Conservation (phyloP, 2,329 filamentous ascomycete species). For the Beauveria pseudobassiana region DNA sequence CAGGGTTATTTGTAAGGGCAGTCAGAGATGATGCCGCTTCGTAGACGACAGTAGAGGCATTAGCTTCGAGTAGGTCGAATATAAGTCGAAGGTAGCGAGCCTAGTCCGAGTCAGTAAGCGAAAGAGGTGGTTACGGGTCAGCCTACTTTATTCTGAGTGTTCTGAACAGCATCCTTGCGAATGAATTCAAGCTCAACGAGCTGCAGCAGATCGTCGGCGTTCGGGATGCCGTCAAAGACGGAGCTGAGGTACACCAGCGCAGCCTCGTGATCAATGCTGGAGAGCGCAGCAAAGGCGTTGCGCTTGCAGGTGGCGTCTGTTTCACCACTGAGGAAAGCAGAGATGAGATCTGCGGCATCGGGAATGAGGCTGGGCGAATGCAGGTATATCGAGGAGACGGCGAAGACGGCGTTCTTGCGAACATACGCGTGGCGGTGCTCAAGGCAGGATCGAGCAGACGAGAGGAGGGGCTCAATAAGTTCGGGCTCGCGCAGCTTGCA, state of each 20-base stretch:
- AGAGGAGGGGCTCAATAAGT: constrained; percentile 90
- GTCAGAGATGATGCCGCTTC: constrained; percentile 95
- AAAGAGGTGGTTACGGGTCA: not conserved
- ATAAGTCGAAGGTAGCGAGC: constrained; percentile 89
- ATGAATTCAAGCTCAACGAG: constrained; percentile 96
- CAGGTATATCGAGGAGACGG: constrained; percentile 83
- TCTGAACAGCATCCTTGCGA: constrained; percentile 91
- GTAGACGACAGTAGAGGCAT: constrained; percentile 90
- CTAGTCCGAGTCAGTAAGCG: constrained; percentile 30
- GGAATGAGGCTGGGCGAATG: constrained; percentile 90
- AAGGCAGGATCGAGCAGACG: constrained; percentile 83
- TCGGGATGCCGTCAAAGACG: constrained; percentile 88
- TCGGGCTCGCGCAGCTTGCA: constrained; percentile 94
- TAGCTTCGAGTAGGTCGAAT: constrained; percentile 90
- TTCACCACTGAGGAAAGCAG: constrained; percentile 82
- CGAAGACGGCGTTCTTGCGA: constrained; percentile 95
- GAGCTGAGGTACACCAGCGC: constrained; percentile 80
- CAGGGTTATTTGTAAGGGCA: constrained; percentile 88
- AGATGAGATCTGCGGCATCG: constrained; percentile 87
- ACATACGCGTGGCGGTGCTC: constrained; percentile 97
- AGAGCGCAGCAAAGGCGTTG: constrained; percentile 89
- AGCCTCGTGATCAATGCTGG: constrained; percentile 88
- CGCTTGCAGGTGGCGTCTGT: constrained; percentile 94
- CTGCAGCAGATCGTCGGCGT: constrained; percentile 88
- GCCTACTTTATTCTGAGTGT: constrained; percentile 82